Evolutionary conservation across 352 stramenopile species (phyloP).

Genomic region (Phytophthora nicotianae): DNA sequence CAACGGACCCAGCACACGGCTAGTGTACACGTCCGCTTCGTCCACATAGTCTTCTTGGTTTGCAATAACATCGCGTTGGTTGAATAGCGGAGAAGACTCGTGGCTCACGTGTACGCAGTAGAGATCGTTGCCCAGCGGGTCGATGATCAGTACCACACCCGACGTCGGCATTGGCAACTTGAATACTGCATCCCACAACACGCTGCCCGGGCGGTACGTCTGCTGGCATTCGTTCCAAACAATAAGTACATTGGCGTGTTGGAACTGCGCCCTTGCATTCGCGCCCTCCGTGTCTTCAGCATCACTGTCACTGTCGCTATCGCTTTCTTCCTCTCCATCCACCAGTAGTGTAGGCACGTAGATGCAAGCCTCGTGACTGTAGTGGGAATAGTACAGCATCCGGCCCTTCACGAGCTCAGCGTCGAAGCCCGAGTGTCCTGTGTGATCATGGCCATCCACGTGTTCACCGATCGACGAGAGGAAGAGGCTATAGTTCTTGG

Average conservation of each 20-base stretch:
- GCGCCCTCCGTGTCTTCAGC: constrained; percentile 32
- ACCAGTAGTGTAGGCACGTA: constrained; percentile 79
- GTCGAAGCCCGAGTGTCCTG: constrained; percentile 56
- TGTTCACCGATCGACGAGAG: constrained; percentile 69
- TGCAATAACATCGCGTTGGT: constrained; percentile 71
- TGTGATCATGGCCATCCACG: constrained; percentile 47
- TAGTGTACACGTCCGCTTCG: constrained; percentile 82
- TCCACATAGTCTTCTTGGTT: constrained; percentile 83
- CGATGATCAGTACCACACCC: constrained; percentile 81
- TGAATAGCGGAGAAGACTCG: constrained; percentile 80
- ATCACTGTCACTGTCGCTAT: constrained; percentile 45
- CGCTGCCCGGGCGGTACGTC: constrained; percentile 77
- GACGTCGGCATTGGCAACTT: constrained; percentile 80
- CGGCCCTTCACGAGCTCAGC: constrained; percentile 44
- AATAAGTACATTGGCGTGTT: constrained; percentile 79
- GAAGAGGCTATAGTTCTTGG: constrained; percentile 78
- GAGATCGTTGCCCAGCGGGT: constrained; percentile 83
- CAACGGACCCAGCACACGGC: constrained; percentile 78
- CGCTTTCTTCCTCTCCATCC: constrained; percentile 37
- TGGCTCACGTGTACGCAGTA: constrained; percentile 86
- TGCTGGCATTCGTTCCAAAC: constrained; percentile 90
- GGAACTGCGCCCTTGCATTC: constrained; percentile 49
- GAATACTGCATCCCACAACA: constrained; percentile 81
- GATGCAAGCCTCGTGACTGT: constrained; percentile 81
- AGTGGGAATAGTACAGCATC: constrained; percentile 78